Base-by-base conservation (phyloP, 805 yeast species). In the Sugiyamaella qingdaonensis region DNA sequence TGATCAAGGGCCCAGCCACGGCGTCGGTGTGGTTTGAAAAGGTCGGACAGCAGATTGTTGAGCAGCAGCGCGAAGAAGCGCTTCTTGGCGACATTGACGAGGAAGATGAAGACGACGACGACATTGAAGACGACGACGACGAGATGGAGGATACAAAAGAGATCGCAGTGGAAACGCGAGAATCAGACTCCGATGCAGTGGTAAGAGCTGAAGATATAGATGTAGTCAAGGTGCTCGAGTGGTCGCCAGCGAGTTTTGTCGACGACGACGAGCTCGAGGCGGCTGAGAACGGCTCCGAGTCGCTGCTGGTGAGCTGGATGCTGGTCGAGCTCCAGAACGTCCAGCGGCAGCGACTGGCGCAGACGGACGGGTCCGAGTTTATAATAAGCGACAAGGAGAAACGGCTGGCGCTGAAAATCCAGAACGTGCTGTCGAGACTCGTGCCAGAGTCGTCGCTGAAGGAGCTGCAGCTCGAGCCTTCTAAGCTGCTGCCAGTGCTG, bases 401-500 rank as follows among this genome's bases (percentile, higher is more conserved):
- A 13, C 63, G 62, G 13, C 52, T 67, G 14, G 73, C 73, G 1
- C 52, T 63, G 49, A 69, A 69, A 51, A 56, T 63, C 9, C 67
- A 64, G 46, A 69, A 68, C 50, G 33, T 69, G 31, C 60, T 85
- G 53, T 71, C 76, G 11, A 74, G 79, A 43, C 71, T 80, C 51
- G 54, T 76, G 61, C 57, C 62, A 60, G 75, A 39, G 56, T 71
- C 32, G 51, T 62, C 54, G 9, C 63, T 65, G 5, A 50, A 49
- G n/a, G 60, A 53, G 9, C 55, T 64, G 19, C 56, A 51, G 11
- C 48, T 67, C 37, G 47, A 53, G 32, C 53, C 58, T 3, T 62
- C 68, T n/a, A 47, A 62, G 13, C 53, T 66, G 29, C 66, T 91
- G 46, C 95, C 96, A 0, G 84, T 86, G 0, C 75, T 86, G 53